Evolutionary conservation across 768 basidiomycete species (phyloP), one percentile per base, ranked within the genome.

Genomic region (Phaffia australis): DNA sequence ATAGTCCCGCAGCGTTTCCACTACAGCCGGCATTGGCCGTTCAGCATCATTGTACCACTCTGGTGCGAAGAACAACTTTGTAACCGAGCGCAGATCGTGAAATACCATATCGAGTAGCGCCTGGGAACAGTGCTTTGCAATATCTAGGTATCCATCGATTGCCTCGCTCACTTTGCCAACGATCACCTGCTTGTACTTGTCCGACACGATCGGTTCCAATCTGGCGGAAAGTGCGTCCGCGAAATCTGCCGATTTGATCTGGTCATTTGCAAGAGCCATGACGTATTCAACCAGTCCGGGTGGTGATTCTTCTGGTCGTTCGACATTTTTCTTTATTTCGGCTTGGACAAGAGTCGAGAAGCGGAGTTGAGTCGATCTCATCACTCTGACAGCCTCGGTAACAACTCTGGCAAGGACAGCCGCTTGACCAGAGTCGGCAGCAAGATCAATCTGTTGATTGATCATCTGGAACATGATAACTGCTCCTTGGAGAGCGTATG

Each of bases 381-480:
- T 95, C 51, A 91, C 87, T 47, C 89, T 85, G 71, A 87, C 87
- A 69, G 83, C 82, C 76, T 98, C 95, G 68, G 84, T 83, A 50
- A 98, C 84, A 64, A 95, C 92, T 11, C 87, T 85, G 21, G 91
- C 85, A 46, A 99, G 83, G 69, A 98, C 94, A 1, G 87, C 84
- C 46, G 91, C 92, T 75, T 98, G 95, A 7, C 89, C 89, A 71
- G 92, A 98, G 75, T 98, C 95, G 70, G 87, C 86, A 11, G 93
- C 93, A 19, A 91, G 81, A 73, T 98, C 94, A 66, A 91, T 82
- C 76, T 97, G 94, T 76, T 94, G 90, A 76, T 93, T 98, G 71
- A 97, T 87, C 87, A 98, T 92, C 77, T 95, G 89, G 81, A 97
- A 98, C 69, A 99, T 80, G 72, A 98, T 95, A 60, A 94, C 84